Base-by-base conservation (phyloP, 169 alveolate genomes). In the Plasmodium gonderi region DNA sequence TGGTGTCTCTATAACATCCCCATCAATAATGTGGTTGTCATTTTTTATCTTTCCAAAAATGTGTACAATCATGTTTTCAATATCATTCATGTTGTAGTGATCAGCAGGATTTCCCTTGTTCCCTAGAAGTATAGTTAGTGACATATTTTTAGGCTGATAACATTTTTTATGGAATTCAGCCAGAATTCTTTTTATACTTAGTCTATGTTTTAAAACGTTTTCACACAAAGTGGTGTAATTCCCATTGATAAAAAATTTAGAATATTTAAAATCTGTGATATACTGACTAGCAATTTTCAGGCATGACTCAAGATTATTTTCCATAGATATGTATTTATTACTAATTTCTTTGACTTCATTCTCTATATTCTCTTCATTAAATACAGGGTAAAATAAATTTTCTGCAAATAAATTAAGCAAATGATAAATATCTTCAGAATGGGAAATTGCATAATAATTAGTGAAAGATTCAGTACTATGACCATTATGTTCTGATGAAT, bases 101-200 rank as follows among this genome's bases (percentile, higher is more conserved):
- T 87, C 87, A 29, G 44, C 11, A 33, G 89, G 33, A 60, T 40
- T 69, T 82, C 31, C 49, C 60, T 69, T 82, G 42, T 74, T 87
- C 33, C 93, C 93, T 54, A 87, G 31, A 33, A 87, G 74, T 75
- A 87, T 74, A 36, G 80, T 74, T 14, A 87, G 65, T 40, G 93
- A 75, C 93, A 87, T 87, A 87, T 87, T 87, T 54, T 78, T 76
- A 51, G 93, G 93, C 44, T 76, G 93, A 87, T 87, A 87, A 76
- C 93, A 87, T 44, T 75, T 87, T 54, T 44, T 75, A 40, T 87
- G 93, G 31, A 75, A 87, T 75, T 75, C 87, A 60, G 77, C 20
- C 89, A 87, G 47, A 14, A 36, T 51, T 40, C 68, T 49, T 76
- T 87, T 87, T 87, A 87, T 87, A 38, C 79, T 64, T 40, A 87